Evolutionary conservation across 805 yeast genomes (phyloP), one percentile per base, ranked within the genome.

Genomic region (Wickerhamomyces xylosicus): DNA sequence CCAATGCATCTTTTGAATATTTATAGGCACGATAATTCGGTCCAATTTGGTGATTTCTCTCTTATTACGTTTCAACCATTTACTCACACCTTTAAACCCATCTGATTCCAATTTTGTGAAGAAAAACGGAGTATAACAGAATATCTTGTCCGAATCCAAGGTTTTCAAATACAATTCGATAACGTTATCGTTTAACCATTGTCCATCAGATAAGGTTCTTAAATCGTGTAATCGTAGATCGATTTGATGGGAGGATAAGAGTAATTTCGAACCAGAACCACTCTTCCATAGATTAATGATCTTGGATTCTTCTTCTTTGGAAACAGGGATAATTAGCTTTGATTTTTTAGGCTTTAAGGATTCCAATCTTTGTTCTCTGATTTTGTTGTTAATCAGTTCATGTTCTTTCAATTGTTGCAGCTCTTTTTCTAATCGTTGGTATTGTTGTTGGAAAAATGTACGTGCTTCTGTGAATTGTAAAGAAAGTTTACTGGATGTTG

Each of bases 171-270:
- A 90, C 49, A 78, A 80, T 53, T 92, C 97, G 42, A 92, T 89
- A 4, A 92, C 71, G 34, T 79, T 84, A 58, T 92, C 98, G 55
- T 92, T 92, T 22, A 92, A 68, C 98, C 98, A 92, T 31, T 69
- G 61, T 5, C 80, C 67, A 39, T 80, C 83, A 8, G 69, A 61
- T 27, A 92, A 63, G 0, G 96, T 86, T 34, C 69, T 66, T 40
- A 90, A 58, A 56, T 92, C 98, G 27, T 73, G 61, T 0, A 72
- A 71, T 4, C 62, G 61, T 3, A 89, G 71, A 37, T 83, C 90
- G 33, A 89, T 73, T 33, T 59, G 62, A 29, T 56, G 55, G 9
- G 56, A 54, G 20, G 56, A 57, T 2, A 56, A 41, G 2, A 63
- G 42, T 3, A 52, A 43, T 17, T 53, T 48, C 13, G 51, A 46